These are phyloP conservation scores for Cenchrus americanus DNA, from an alignment of 176 grass and related monocot species.

Conservation along the genomic window DNA sequence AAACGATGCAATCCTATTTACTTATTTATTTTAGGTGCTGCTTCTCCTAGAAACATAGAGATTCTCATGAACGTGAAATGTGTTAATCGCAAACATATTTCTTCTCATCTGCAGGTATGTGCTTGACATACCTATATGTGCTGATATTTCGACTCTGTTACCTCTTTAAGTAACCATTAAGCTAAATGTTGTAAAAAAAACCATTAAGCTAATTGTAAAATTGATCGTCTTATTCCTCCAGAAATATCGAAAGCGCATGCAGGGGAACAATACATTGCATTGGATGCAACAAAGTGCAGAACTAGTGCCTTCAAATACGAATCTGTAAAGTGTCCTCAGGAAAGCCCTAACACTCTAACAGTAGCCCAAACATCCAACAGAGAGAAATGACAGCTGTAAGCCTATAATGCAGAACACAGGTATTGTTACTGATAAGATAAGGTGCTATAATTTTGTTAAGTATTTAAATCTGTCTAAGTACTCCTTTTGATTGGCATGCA, in stretches of 20 bases:
- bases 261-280: not conserved
- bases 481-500: not conserved
- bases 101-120: conserved; percentile 32
- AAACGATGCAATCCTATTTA: not conserved
- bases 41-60: conserved; percentile 21
- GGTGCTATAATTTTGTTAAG: not conserved
- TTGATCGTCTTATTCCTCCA: not conserved
- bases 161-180: not conserved
- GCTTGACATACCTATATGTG: not conserved
- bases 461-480: not conserved
- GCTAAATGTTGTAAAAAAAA: not conserved
- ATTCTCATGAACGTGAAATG: conserved; percentile 27
- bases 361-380: not conserved
- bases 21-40: conserved; percentile 13
- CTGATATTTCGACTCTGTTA: not conserved
- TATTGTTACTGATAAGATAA: not conserved
- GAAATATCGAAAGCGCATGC: conserved; percentile 1
- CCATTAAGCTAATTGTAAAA: not conserved
- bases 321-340: not conserved
- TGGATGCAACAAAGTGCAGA: no score
- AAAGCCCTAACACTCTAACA: not conserved
- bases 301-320: not conserved
- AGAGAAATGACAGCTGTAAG: not conserved
- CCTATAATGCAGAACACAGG: not conserved
- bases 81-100: conserved; percentile 5